Percentiles rank a stretch among this genome's conserved stretches.
phyloP scores from a whole-genome alignment of 2,329 filamentous ascomycete genomes.

The Cadophora malorum region DNA sequence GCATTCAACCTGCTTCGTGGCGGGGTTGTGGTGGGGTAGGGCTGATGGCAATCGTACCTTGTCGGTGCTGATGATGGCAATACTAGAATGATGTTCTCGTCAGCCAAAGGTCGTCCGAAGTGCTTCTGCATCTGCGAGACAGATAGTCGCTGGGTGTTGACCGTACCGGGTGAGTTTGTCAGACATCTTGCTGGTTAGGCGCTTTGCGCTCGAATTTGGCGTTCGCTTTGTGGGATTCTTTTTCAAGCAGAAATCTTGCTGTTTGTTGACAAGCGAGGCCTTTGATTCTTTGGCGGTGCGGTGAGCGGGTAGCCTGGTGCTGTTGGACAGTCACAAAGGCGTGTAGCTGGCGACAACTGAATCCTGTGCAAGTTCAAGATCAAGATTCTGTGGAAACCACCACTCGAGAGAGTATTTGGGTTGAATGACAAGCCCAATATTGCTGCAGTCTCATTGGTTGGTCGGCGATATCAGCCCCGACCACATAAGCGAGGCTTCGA shows the following conservation, averaged over 20 bases:
- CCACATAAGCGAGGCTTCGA: slow-evolving; percentile 4
- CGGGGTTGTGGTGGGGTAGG: slow-evolving; percentile 50
- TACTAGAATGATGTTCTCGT: slow-evolving; percentile 55
- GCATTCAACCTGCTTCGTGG: slow-evolving; percentile 39
- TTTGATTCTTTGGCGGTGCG: not conserved
- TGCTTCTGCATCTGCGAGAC: not conserved
- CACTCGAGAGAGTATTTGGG: slow-evolving; percentile 15
- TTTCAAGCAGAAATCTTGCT: not conserved
- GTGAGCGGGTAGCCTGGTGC: not conserved
- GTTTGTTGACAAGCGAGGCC: not conserved
- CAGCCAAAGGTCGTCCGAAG: slow-evolving; percentile 16
- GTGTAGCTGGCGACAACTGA: not conserved
- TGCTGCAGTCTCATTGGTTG: slow-evolving; percentile 3
- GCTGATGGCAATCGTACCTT: slow-evolving; percentile 68
- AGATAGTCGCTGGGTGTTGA: not conserved
- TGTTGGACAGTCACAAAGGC: slow-evolving; percentile 3
- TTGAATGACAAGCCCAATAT: slow-evolving; percentile 13
- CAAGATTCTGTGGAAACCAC: not conserved
- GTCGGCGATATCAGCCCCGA: not conserved
- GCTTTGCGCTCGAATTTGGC: slow-evolving; percentile 19
- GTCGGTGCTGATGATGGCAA: slow-evolving; percentile 98
- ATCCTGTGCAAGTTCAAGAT: not conserved
- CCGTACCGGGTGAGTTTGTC: slow-evolving; percentile 94
- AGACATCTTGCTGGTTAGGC: slow-evolving; percentile 63
- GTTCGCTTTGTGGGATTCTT: slow-evolving; percentile 18